These are phyloP conservation scores for Pichia sp. DNA, from an alignment of 1,139 yeast genomes.

Conservation along the genomic window DNA sequence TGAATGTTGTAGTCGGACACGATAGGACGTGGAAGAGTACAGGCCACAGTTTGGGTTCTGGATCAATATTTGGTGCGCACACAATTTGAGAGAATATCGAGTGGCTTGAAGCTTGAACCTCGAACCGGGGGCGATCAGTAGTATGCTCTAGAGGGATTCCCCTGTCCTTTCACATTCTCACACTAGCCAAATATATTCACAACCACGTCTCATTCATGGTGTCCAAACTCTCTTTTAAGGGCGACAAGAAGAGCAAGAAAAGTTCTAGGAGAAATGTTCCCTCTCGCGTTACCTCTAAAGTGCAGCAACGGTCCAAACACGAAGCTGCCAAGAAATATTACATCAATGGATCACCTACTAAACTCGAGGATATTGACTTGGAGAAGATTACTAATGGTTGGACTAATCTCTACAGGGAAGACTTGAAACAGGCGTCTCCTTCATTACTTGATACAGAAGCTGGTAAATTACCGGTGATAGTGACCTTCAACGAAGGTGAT, in stretches of 20 bases:
- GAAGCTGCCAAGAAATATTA: conserved; percentile 14
- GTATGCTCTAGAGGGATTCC: too few species aligned
- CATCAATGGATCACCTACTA: conserved; percentile 5
- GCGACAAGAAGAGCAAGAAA: conserved; percentile 29
- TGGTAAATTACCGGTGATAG: conserved; percentile 8
- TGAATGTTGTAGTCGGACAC: too few species aligned
- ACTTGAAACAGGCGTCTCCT: conserved; percentile 2
- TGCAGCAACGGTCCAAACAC: conserved; percentile 32
- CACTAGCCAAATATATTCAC: too few species aligned
- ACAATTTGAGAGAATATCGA: too few species aligned
- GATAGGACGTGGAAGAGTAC: too few species aligned
- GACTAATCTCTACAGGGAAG: conserved; percentile 6
- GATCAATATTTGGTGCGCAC: too few species aligned
- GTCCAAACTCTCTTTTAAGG: conserved; percentile 36
- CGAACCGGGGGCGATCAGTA: too few species aligned
- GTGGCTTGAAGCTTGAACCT: too few species aligned
- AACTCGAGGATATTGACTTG: conserved; percentile 3
- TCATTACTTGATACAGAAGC: conserved; percentile 2
- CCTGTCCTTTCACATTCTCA: too few species aligned
- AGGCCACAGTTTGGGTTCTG: too few species aligned
- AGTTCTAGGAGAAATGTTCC: conserved; percentile 14
- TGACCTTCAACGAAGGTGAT: conserved; percentile 2
- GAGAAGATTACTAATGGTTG: conserved; percentile 6
- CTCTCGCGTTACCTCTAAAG: too few species aligned
- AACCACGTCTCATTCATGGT: too few species aligned